Percentiles rank a stretch among this genome's conserved stretches.
Conservation (phyloP, 2,329 filamentous ascomycete species). For the Arthroderma uncinatum region DNA sequence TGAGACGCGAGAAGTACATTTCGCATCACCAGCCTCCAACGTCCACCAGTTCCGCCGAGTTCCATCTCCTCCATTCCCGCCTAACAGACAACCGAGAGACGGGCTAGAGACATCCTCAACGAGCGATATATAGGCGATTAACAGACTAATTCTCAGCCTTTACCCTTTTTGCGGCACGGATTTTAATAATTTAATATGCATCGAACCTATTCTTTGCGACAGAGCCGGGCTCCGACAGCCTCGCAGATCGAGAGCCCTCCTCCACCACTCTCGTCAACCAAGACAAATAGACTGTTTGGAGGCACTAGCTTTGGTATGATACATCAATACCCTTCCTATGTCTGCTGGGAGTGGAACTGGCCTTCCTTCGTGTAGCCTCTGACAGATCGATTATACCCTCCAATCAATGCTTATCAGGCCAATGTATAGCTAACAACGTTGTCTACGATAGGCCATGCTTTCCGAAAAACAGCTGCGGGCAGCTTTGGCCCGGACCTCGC, state of each 20-base stretch:
- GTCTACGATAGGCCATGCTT: constrained; percentile 47
- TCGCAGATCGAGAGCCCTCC: constrained; percentile 86
- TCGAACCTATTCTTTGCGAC: constrained; percentile 98
- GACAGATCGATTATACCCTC: background rate
- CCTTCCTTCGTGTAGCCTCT: constrained; percentile 8
- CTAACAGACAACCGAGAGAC: background rate
- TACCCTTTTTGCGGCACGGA: background rate
- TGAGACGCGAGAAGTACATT: background rate
- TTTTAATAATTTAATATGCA: constrained; percentile 54
- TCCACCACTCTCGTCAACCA: constrained; percentile 82
- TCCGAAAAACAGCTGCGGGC: constrained; percentile 42
- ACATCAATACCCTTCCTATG: constrained; percentile 4
- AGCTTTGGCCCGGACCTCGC: constrained; percentile 68
- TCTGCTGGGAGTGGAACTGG: background rate
- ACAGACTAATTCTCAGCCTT: background rate
- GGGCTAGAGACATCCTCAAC: background rate
- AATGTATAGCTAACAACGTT: background rate
- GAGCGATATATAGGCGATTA: background rate
- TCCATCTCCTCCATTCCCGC: background rate
- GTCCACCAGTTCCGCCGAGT: background rate
- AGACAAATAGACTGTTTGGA: constrained; percentile 80
- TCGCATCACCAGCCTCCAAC: background rate
- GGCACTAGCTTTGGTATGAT: constrained; percentile 70
- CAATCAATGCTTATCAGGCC: background rate
- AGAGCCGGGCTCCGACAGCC: constrained; percentile 88